These are phyloP conservation scores for Ballota nigra DNA, from an alignment of 257 asterid species.

Conservation along the genomic window DNA sequence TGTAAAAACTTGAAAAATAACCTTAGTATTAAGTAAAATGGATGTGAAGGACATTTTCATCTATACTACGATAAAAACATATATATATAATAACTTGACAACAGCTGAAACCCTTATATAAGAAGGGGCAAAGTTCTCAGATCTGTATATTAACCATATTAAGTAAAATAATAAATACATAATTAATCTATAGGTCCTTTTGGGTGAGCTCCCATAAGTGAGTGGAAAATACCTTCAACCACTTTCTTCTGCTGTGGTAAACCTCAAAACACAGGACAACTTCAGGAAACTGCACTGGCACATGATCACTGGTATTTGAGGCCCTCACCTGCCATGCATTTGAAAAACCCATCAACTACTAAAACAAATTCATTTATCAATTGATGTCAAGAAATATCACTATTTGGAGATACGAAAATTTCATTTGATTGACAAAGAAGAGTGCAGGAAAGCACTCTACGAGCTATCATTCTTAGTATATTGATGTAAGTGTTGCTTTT, in stretches of 20 bases:
- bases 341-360: constrained; percentile 12
- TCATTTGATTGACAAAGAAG: not conserved
- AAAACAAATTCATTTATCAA: constrained; percentile 5
- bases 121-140: not conserved
- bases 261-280: constrained; percentile 69
- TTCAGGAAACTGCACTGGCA: constrained; percentile 71
- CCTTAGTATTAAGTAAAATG: not conserved
- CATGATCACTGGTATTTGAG: constrained; percentile 36
- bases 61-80: not conserved
- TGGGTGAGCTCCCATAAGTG: not conserved
- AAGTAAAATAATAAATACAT: not conserved
- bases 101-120: not conserved
- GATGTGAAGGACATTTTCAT: not conserved
- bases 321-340: constrained; percentile 53
- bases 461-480: not conserved
- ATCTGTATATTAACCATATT: not conserved
- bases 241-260: constrained; percentile 59
- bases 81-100: not conserved
- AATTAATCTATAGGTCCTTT: not conserved
- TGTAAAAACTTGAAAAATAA: not conserved
- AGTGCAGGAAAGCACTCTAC: not conserved
- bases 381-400: not conserved
- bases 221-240: constrained; percentile 51
- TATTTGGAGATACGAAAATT: not conserved
- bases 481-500: not conserved